A percentile compares a stretch with the other conserved stretches of the same genome.
These are phyloP conservation scores for Clitoria ternatea DNA, from an alignment of 306 rosid species.

Conservation along the genomic window DNA sequence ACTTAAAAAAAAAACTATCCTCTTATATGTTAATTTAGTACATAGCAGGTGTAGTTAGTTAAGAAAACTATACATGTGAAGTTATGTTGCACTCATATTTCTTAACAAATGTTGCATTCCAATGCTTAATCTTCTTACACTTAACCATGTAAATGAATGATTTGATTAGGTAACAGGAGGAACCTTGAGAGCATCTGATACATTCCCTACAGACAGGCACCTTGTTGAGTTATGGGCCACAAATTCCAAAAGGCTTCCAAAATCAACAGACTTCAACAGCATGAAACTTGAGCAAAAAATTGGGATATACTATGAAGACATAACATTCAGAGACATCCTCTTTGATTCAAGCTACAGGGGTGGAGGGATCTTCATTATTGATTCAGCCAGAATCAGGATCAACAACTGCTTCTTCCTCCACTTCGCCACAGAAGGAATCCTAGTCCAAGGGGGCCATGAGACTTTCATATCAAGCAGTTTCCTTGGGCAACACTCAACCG, in stretches of 20 bases:
- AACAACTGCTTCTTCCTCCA: conserved; percentile 58
- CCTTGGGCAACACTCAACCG: conserved; percentile 56
- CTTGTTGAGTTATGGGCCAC: conserved; percentile 50
- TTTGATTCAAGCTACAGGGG: conserved; percentile 57
- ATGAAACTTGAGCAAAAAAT: conserved; percentile 18
- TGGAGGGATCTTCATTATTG: conserved; percentile 50
- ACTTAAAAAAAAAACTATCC: no score
- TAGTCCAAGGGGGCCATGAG: conserved; percentile 51
- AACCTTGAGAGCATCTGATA: conserved; percentile 48
- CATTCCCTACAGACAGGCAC: conserved; percentile 47
- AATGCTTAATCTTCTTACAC: neutral
- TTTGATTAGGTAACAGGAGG: conserved; percentile 48
- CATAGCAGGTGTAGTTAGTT: neutral
- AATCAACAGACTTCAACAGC: neutral
- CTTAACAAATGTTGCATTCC: conserved; percentile 24
- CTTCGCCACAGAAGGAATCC: conserved; percentile 54
- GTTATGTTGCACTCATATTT: neutral
- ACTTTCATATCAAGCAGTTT: conserved; percentile 48
- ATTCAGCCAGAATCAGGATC: conserved; percentile 51
- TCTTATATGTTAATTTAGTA: no score
- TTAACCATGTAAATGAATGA: neutral
- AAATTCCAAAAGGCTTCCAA: neutral
- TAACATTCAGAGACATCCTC: conserved; percentile 54
- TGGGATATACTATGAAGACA: conserved; percentile 53
- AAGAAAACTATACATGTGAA: neutral